Base-by-base conservation (phyloP, 208 protist genomes). In the Eutreptiella sp. region DNA sequence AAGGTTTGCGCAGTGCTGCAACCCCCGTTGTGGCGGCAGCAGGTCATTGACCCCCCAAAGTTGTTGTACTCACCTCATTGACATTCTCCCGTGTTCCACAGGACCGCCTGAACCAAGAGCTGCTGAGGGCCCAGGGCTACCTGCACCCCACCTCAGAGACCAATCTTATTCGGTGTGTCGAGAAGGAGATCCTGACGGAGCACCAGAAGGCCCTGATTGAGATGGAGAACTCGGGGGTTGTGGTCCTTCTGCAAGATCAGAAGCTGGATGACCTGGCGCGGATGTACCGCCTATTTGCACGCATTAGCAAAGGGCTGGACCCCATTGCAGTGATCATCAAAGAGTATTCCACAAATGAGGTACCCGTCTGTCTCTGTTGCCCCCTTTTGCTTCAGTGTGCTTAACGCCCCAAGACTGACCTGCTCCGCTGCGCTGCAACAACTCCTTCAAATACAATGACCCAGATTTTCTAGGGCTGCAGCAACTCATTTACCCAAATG, bases 161-260 rank as follows among this genome's bases (percentile, higher is more conserved):
- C 21, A 9, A 19, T 19, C 50, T 57, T 9, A 57, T 28, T n/a
- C 11, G 19, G 29, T 24, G 11, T n/a, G 50, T 57, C 28, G 50
- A 57, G 28, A 32, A 41, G n/a, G 23, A 54, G 50, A 16, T 57
- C 11, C 36, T 57, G 14, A 26, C 31, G 7, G 50, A 57, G 11
- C 50, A 57, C 11, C 50, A 57, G 50, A 57, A 28, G 28, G 9
- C 7, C 9, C 50, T 57, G 21, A 16, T 57, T 16, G 50, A 57
- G 28, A 57, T 57, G 50, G 50, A 57, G 50, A 32, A 57, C 36
- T 42, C 50, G 14, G 50, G 50, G n/a, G 33, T 57, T 26, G 28
- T 57, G n/a, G 50, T 33, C 28, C 50, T 57, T n/a, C 36, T 57
- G n/a, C 14, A 33, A 9, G 50, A 57, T 26, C 16, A 57, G n/a